Evolutionary conservation across 1,284 basidiomycete species (phyloP).

Genomic region (Malassezia arunalokei): DNA sequence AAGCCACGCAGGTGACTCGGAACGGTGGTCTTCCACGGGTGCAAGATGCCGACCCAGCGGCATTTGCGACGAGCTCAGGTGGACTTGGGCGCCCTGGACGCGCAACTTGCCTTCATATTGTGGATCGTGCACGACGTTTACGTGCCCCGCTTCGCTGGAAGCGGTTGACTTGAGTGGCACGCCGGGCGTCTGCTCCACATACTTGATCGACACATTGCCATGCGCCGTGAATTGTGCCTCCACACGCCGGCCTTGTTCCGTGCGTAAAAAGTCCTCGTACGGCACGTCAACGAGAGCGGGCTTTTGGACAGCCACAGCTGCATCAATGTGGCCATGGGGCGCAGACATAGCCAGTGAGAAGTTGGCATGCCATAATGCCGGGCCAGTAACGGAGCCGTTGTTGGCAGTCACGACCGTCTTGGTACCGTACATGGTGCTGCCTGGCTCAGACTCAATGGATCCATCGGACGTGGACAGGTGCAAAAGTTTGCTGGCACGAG

Average conservation of each 20-base stretch:
- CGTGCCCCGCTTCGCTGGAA: slow-evolving; percentile 16
- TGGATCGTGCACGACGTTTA: slow-evolving; percentile 17
- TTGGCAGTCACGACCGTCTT: not conserved
- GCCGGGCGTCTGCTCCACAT: slow-evolving; percentile 16
- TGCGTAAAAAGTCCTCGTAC: slow-evolving; percentile 15
- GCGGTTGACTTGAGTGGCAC: slow-evolving; percentile 23
- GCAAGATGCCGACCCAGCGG: not conserved
- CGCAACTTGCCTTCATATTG: slow-evolving; percentile 24
- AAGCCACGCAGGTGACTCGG: not conserved
- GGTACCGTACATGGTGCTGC: not conserved
- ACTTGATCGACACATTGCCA: slow-evolving; percentile 23
- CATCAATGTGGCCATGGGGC: slow-evolving; percentile 21
- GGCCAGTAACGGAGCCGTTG: not conserved
- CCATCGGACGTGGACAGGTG: not conserved
- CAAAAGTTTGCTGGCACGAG: not conserved
- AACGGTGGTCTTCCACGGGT: not conserved
- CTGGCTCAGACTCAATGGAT: not conserved
- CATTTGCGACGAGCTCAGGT: not conserved
- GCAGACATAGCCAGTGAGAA: slow-evolving; percentile 21
- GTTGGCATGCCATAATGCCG: slow-evolving; percentile 19
- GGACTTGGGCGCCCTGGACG: slow-evolving; percentile 18
- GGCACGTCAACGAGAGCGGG: slow-evolving; percentile 14
- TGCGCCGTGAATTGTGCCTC: slow-evolving; percentile 17
- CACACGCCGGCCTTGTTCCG: slow-evolving; percentile 19
- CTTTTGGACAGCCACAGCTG: slow-evolving; percentile 20